Base-by-base conservation (phyloP, 306 rosid species). In the Lathyrus oleraceus region DNA sequence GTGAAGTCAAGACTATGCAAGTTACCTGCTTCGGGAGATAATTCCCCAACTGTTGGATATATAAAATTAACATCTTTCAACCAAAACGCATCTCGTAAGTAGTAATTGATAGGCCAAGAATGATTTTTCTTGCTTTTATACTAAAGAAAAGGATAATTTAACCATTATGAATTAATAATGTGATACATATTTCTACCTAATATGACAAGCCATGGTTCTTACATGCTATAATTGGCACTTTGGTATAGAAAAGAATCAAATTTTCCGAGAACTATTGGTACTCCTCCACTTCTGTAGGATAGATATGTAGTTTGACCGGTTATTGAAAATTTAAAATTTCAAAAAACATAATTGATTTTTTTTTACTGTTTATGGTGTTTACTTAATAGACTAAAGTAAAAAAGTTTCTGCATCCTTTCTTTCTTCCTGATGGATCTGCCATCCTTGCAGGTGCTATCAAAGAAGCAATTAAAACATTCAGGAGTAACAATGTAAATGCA, bases 1-100 rank as follows among this genome's bases (percentile, higher is more conserved):
- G 99, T 94, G 77, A 91, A 82, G 83, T 87, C 99, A 66, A 91
- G 89, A 78, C 74, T 88, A 48, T 91, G 99, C 84, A 76, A 81
- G 77, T 67, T 88, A 62, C 91, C 96, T 67, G 82, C 81, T 44
- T 75, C 86, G 38, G 97, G 92, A 81, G 76, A 81, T 65, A 84
- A 79, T 51, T 85, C 92, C 57, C 87, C 95, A 13, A 81, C 76
- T 59, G 69, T 94, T 75, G 99, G 99, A 45, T 94, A 94, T 81
- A 94, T 94, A 75, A 91, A 94, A 78, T 81, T 94, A 79, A 69
- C 97, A 63, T 40, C 97, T 6, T 94, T 94, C 88, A 91, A 84
- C 82, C 92, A 87, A 87, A 94, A 91, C 27, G 86, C 99, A 75
- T 83, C 96, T 48, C 86, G 97, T 91, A 82, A 83, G 91, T 70